Evolutionary conservation across 345 rosid genomes (phyloP).

Genomic region (Eucalyptus albens): DNA sequence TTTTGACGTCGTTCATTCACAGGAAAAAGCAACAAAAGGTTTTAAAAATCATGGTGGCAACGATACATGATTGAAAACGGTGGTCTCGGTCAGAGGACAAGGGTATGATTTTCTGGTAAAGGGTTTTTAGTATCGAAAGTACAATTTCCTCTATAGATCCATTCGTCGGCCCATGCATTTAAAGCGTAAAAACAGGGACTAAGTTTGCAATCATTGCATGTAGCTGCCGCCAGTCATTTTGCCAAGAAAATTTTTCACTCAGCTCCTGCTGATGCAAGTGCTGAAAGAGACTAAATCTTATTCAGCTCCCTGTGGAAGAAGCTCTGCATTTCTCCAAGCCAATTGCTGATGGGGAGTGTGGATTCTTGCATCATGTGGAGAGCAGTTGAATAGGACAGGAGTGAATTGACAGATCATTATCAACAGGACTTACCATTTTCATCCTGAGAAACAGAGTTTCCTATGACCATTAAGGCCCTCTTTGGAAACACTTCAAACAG

Average conservation of each 20-base stretch:
- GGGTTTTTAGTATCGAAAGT: not conserved
- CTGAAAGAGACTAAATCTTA: not conserved
- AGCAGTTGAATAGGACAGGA: not conserved
- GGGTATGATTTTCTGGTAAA: not conserved
- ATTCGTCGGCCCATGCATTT: not conserved
- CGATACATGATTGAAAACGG: not conserved
- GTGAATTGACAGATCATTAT: not conserved
- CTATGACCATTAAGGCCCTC: too few relatives aligned
- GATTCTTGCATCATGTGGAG: not conserved
- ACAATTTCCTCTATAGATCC: not conserved
- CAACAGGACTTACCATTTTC: not conserved
- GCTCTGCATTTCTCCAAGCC: not conserved
- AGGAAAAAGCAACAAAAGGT: not conserved
- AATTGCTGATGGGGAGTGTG: not conserved
- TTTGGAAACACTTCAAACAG: too few relatives aligned
- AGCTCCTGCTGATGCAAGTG: not conserved
- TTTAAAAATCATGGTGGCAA: not conserved
- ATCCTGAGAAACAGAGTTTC: not conserved
- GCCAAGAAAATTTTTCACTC: not conserved
- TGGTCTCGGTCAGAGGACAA: not conserved
- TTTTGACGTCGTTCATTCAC: not conserved
- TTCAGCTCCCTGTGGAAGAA: not conserved
- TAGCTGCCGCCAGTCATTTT: not conserved
- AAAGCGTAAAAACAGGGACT: not conserved
- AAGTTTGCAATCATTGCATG: not conserved